phyloP scores from a whole-genome alignment of 2,329 filamentous ascomycete species.

The Pyricularia pennisetigena region DNA sequence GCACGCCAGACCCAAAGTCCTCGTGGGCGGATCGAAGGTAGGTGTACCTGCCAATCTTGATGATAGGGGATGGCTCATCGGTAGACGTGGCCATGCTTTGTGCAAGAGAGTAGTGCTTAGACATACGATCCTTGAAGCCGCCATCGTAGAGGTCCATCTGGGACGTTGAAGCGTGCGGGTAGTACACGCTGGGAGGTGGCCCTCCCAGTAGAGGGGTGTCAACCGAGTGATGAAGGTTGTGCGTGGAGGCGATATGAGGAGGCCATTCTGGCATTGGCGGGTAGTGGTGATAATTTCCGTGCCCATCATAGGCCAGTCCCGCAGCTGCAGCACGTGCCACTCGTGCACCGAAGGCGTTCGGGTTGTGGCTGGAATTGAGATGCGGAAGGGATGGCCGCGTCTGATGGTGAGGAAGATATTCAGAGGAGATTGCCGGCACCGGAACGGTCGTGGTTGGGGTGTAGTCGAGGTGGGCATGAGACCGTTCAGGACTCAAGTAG shows the following conservation, averaged over 20 bases:
- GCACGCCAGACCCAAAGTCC: constrained; percentile 10
- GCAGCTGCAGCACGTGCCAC: not conserved
- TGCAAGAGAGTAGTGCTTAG: not conserved
- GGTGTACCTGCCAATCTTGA: constrained; percentile 15
- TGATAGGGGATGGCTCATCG: constrained; percentile 11
- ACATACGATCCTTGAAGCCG: constrained; percentile 2
- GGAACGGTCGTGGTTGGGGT: not conserved
- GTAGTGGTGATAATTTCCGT: not conserved
- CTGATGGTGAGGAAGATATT: not conserved
- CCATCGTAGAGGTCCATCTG: constrained; percentile 15
- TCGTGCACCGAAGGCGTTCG: constrained; percentile 5
- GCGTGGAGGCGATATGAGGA: constrained; percentile 1
- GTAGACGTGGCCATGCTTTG: not conserved
- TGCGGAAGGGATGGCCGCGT: not conserved
- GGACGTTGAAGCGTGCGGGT: not conserved
- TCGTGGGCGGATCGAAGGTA: constrained; percentile 14
- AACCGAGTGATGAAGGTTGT: constrained; percentile 5
- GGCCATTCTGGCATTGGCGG: constrained; percentile 9
- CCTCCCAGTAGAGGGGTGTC: not conserved
- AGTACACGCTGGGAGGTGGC: constrained; percentile 4
- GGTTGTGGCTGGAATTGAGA: not conserved
- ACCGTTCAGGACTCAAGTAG: not conserved
- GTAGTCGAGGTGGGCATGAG: not conserved
- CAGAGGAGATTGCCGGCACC: not conserved
- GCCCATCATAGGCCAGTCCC: not conserved